Conservation (phyloP, 257 asterid species). For the Solanum pennellii region DNA sequence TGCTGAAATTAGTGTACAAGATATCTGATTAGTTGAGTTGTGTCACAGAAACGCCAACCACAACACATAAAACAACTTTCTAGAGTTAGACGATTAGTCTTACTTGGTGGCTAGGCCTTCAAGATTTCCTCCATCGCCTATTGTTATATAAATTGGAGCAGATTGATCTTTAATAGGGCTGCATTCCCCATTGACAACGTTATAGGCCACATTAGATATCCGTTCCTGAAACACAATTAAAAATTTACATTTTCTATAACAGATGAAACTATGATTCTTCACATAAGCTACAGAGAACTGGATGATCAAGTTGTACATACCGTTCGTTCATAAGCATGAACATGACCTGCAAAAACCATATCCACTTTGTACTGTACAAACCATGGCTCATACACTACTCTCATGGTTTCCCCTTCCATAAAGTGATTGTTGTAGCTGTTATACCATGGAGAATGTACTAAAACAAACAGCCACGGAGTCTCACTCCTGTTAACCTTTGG, state of each 20-base stretch:
- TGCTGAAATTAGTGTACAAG: slow-evolving; percentile 25
- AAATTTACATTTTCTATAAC: neutral
- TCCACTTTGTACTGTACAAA: slow-evolving; percentile 77
- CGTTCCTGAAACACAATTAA: slow-evolving; percentile 30
- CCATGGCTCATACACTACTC: slow-evolving; percentile 76
- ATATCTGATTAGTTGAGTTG: neutral
- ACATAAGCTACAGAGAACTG: neutral
- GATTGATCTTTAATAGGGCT: slow-evolving; percentile 30
- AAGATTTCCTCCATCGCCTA: slow-evolving; percentile 60
- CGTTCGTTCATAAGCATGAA: slow-evolving; percentile 88
- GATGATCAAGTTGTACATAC: neutral
- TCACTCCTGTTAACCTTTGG: slow-evolving; percentile 66
- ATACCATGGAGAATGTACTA: slow-evolving; percentile 87
- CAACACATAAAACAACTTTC: neutral
- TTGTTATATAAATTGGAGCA: slow-evolving; percentile 56
- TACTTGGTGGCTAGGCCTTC: slow-evolving; percentile 59
- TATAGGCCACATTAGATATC: slow-evolving; percentile 51
- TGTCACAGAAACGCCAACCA: neutral
- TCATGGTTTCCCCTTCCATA: slow-evolving; percentile 77
- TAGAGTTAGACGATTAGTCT: slow-evolving; percentile 1
- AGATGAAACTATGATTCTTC: neutral
- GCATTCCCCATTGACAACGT: slow-evolving; percentile 45
- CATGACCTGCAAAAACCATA: slow-evolving; percentile 83
- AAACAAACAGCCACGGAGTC: slow-evolving; percentile 90
- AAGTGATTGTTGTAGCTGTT: slow-evolving; percentile 75